Percentiles rank a stretch among this genome's conserved stretches.
These are phyloP conservation scores for Penicillium brevicompactum DNA, from an alignment of 2,329 filamentous ascomycete species.

Conservation along the genomic window DNA sequence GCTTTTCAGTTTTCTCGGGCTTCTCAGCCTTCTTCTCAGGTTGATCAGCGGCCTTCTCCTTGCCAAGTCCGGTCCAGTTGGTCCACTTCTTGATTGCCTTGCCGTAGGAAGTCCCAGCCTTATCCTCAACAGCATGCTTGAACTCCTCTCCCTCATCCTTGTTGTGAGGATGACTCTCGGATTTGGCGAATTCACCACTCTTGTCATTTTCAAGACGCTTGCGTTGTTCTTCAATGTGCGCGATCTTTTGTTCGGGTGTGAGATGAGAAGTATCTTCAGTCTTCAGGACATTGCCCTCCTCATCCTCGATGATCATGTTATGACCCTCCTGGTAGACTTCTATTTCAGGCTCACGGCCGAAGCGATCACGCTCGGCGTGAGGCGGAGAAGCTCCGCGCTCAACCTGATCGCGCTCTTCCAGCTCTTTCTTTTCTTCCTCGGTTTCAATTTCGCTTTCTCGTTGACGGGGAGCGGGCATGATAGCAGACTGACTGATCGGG, in stretches of 20 bases:
- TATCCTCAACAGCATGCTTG: slow-evolving; percentile 40
- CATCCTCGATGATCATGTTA: slow-evolving; percentile 78
- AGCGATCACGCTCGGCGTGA: slow-evolving; percentile 32
- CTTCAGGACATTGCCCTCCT: slow-evolving; percentile 81
- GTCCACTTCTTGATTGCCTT: slow-evolving; percentile 52
- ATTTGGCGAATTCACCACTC: slow-evolving; percentile 48
- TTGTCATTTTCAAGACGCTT: slow-evolving; percentile 56
- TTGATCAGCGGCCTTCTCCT: slow-evolving; percentile 23
- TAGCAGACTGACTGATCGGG: slow-evolving; percentile 86
- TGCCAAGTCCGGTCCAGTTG: slow-evolving; percentile 49
- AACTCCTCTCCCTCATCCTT: slow-evolving; percentile 49
- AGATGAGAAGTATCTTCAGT: slow-evolving; percentile 56
- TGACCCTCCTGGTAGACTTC: slow-evolving; percentile 81
- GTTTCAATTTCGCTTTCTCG: slow-evolving; percentile 33
- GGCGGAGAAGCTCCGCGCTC: slow-evolving; percentile 45
- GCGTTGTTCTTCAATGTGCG: slow-evolving; percentile 57
- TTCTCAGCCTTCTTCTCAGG: slow-evolving; percentile 33
- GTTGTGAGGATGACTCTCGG: slow-evolving; percentile 46
- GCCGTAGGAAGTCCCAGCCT: slow-evolving; percentile 35
- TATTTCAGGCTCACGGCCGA: slow-evolving; percentile 46
- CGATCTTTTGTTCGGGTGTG: slow-evolving; percentile 61
- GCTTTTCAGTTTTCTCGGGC: slow-evolving; percentile 19
- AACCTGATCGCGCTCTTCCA: slow-evolving; percentile 30
- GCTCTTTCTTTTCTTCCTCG: slow-evolving; percentile 26
- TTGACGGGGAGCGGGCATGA: slow-evolving; percentile 62